Conservation (phyloP, 1,284 basidiomycete genomes). For the Cyathus pygmaeus region DNA sequence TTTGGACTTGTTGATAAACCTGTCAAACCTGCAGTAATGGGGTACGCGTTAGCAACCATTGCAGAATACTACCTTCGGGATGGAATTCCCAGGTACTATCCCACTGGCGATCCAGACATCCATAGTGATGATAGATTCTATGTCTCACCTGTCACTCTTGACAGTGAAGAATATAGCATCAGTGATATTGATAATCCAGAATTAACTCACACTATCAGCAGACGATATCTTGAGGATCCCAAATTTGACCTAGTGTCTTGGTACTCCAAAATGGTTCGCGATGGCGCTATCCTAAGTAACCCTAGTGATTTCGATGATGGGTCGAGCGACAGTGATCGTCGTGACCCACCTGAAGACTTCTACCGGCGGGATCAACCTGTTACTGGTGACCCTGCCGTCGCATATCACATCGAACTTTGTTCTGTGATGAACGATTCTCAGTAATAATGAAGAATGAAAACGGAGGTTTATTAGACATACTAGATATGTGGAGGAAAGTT, state of each 20-base stretch:
- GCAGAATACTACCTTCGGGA: background rate
- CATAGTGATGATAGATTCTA: background rate
- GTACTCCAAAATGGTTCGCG: conserved; percentile 14
- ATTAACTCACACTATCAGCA: background rate
- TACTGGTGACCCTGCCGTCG: too few relatives aligned
- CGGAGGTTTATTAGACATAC: background rate
- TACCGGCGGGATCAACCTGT: too few relatives aligned
- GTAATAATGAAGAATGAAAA: background rate
- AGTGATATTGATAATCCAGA: background rate
- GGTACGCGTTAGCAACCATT: too few relatives aligned
- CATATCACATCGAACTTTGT: too few relatives aligned
- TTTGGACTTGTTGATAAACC: too few relatives aligned
- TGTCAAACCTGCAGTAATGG: too few relatives aligned
- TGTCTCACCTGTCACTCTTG: background rate
- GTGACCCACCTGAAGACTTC: too few relatives aligned
- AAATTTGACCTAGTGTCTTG: conserved; percentile 3
- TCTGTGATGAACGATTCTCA: background rate
- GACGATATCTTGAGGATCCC: background rate
- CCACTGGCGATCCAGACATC: background rate
- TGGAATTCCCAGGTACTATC: background rate
- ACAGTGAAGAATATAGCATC: background rate
- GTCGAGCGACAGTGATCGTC: too few relatives aligned
- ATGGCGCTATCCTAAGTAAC: conserved; percentile 9
- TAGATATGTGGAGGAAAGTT: background rate
- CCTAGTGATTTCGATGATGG: background rate